phyloP scores from a whole-genome alignment of 2,329 filamentous ascomycete genomes.

The Epichloe amarillans region DNA sequence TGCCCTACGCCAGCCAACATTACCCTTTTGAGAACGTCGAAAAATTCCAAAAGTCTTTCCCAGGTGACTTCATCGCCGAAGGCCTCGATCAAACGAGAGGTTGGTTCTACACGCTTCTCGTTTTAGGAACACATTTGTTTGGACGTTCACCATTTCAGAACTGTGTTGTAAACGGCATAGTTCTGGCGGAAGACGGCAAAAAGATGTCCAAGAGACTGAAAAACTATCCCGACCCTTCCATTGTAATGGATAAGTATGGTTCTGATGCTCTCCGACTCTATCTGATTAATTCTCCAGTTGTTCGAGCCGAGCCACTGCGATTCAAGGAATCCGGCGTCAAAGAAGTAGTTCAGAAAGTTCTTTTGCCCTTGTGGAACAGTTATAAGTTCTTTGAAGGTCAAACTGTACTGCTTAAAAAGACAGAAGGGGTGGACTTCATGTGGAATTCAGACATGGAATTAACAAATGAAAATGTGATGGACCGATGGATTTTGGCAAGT shows the following conservation, averaged over 20 bases:
- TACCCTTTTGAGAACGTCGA: conserved; percentile 87
- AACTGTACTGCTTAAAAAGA: conserved; percentile 74
- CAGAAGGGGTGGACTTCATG: conserved; percentile 59
- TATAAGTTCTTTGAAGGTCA: conserved; percentile 95
- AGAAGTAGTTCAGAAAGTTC: conserved; percentile 83
- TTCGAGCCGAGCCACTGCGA: conserved; percentile 75
- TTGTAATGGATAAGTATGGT: conserved; percentile 78
- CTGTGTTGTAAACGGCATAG: conserved; percentile 91
- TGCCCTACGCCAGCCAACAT: conserved; percentile 85
- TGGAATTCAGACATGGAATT: conserved; percentile 67
- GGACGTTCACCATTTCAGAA: conserved; percentile 82
- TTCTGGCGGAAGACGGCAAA: conserved; percentile 87
- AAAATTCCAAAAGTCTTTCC: conserved; percentile 67
- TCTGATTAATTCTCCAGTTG: conserved; percentile 91
- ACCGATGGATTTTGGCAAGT: conserved; percentile 86
- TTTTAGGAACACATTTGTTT: conserved; percentile 80
- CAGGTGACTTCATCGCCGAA: conserved; percentile 89
- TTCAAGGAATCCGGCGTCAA: conserved; percentile 92
- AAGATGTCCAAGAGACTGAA: conserved; percentile 98
- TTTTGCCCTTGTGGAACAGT: conserved; percentile 88
- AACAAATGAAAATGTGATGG: conserved; percentile 83
- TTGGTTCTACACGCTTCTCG: conserved; percentile 91
- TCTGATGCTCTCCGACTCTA: conserved; percentile 90
- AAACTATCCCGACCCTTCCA: conserved; percentile 81
- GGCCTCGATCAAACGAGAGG: conserved; percentile 87